Evolutionary conservation across 1,284 basidiomycete genomes (phyloP).

Genomic region (Ceratobasidium sp.): DNA sequence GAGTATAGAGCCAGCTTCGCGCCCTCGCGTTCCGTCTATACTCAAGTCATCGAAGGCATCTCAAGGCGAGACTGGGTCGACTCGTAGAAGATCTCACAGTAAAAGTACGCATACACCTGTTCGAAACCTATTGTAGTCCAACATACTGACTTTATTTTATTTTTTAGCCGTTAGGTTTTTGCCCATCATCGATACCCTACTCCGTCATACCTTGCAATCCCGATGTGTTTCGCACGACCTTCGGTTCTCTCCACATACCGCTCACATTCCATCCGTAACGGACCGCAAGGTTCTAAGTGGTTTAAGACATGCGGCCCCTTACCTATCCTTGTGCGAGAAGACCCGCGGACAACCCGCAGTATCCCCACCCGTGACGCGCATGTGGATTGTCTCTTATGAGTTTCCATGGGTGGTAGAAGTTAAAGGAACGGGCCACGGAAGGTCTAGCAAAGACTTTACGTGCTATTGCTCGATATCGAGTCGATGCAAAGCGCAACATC

Average conservation of each 20-base stretch:
- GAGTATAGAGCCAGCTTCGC: not conserved
- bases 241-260: conserved; percentile 22
- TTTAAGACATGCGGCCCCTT: conserved; percentile 13
- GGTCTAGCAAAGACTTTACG: not conserved
- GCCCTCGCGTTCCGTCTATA: conserved; percentile 13
- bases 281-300: not conserved
- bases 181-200: conserved; percentile 20
- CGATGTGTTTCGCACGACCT: conserved; percentile 26
- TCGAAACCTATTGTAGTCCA: not conserved
- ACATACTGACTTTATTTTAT: not conserved
- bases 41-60: conserved; percentile 11
- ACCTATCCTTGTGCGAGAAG: conserved; percentile 12
- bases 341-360: conserved; percentile 20
- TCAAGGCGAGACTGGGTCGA: not conserved
- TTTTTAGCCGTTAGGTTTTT: conserved; percentile 23
- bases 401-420: conserved; percentile 22
- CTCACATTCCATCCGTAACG: not conserved
- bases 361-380: conserved; percentile 3
- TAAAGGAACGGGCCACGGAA: not conserved
- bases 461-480: conserved; percentile 12
- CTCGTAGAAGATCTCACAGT: not conserved
- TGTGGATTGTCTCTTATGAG: conserved; percentile 31
- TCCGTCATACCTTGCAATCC: conserved; percentile 2
- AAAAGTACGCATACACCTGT: conserved; percentile 28
- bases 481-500: conserved; percentile 7